Percentiles rank a stretch among this genome's conserved stretches.
Conservation (phyloP, 2,329 filamentous ascomycete genomes). For the Botrytis paeoniae region DNA sequence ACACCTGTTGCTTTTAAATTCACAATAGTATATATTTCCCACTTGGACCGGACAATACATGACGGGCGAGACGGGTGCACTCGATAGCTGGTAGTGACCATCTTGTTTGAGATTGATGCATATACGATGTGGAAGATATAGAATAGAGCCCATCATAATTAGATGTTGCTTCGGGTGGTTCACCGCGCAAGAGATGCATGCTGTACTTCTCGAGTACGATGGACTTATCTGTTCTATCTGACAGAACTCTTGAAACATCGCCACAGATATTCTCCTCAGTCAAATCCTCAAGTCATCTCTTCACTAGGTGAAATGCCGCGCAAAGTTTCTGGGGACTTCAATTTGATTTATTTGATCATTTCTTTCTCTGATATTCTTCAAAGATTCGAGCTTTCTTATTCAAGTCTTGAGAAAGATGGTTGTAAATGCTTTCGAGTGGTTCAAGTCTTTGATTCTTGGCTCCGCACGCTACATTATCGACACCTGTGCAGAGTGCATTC, state of each 20-base stretch:
- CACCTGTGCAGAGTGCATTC: no score
- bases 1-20: background rate
- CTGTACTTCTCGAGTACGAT: no score
- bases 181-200: no score
- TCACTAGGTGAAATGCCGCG: no score
- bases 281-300: no score
- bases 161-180: background rate
- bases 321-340: no score
- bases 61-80: background rate
- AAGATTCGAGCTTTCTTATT: no score
- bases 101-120: background rate
- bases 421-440: background rate
- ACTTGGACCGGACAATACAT: background rate
- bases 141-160: background rate
- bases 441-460: background rate
- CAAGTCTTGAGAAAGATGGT: background rate
- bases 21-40: background rate
- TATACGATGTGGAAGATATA: no score
- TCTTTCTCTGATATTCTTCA: no score
- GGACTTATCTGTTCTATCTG: background rate
- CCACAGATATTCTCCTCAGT: background rate
- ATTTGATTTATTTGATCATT: no score
- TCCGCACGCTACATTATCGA: background rate
- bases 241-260: rapidly evolving
- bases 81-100: background rate